These are phyloP conservation scores for Hericium erinaceus DNA, from an alignment of 768 basidiomycete genomes.

Conservation along the genomic window DNA sequence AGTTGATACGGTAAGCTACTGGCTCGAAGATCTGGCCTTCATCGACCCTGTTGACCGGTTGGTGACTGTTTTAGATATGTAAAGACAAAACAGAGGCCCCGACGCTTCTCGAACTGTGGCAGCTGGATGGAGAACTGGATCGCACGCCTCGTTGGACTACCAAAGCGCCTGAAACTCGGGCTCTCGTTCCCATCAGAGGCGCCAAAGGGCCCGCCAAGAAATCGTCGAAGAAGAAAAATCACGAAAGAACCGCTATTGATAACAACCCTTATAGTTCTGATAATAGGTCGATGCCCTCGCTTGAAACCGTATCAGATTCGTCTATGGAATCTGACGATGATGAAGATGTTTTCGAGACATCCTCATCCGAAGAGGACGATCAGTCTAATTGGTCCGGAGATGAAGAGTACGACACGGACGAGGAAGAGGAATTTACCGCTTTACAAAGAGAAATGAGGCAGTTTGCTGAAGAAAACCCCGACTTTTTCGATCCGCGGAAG, in stretches of 20 bases:
- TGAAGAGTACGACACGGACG: slow-evolving; percentile 53
- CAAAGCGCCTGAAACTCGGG: slow-evolving; percentile 18
- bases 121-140: slow-evolving; percentile 6
- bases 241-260: slow-evolving; percentile 36
- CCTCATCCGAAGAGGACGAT: slow-evolving; percentile 14
- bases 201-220: neutral
- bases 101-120: slow-evolving; percentile 4
- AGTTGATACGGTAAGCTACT: slow-evolving; percentile 44
- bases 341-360: slow-evolving; percentile 14
- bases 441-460: slow-evolving; percentile 67
- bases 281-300: slow-evolving; percentile 51
- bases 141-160: slow-evolving; percentile 7
- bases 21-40: neutral
- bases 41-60: neutral
- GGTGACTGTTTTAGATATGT: neutral
- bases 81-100: neutral
- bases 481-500: slow-evolving; percentile 44
- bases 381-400: slow-evolving; percentile 28
- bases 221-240: slow-evolving; percentile 19
- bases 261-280: slow-evolving; percentile 38
- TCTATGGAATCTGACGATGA: slow-evolving; percentile 34
- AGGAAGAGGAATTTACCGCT: slow-evolving; percentile 54
- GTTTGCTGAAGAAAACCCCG: slow-evolving; percentile 39
- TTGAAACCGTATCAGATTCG: slow-evolving; percentile 59
- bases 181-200: slow-evolving; percentile 15